phyloP scores from a whole-genome alignment of 495 filamentous ascomycete species.

The Trichocladium antarcticum region DNA sequence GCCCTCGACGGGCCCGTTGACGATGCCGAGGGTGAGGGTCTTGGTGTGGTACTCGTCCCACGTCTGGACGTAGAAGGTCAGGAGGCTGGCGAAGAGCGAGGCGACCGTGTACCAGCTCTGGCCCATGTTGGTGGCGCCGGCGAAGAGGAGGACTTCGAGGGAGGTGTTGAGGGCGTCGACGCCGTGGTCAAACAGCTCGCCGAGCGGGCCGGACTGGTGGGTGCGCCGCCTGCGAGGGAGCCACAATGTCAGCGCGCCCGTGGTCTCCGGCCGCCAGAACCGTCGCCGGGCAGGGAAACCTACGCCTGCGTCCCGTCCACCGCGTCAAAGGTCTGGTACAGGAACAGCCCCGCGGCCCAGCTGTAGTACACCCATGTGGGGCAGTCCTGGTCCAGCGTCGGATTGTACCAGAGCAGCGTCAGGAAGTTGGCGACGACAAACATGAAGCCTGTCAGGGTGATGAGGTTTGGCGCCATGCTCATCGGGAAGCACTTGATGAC shows the following conservation, averaged over 20 bases:
- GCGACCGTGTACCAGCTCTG: slow-evolving; percentile 84
- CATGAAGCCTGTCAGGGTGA: slow-evolving; percentile 82
- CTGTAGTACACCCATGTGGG: slow-evolving; percentile 88
- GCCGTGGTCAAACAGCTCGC: slow-evolving; percentile 95
- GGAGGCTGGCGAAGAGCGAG: slow-evolving; percentile 57
- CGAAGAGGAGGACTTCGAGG: slow-evolving; percentile 88
- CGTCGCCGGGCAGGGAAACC: slow-evolving; percentile 19
- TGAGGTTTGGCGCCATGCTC: slow-evolving; percentile 79
- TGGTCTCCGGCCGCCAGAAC: neutral
- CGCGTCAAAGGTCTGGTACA: slow-evolving; percentile 98
- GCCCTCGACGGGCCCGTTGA: slow-evolving; percentile 93
- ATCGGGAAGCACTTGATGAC: slow-evolving; percentile 91
- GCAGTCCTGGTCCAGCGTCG: slow-evolving; percentile 86
- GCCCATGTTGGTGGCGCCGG: slow-evolving; percentile 80
- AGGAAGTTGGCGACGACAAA: slow-evolving; percentile 88
- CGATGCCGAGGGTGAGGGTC: slow-evolving; percentile 78
- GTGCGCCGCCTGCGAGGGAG: slow-evolving; percentile 58
- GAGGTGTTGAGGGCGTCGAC: slow-evolving; percentile 94
- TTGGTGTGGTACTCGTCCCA: slow-evolving; percentile 99
- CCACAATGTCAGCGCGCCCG: neutral
- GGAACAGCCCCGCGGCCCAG: slow-evolving; percentile 79
- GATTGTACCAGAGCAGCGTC: slow-evolving; percentile 92
- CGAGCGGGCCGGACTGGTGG: slow-evolving; percentile 81
- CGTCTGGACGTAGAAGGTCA: slow-evolving; percentile 96
- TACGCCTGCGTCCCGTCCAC: slow-evolving; percentile 91